Evolutionary conservation across 257 asterid genomes (phyloP).

Genomic region (Primulina huaijiensis): DNA sequence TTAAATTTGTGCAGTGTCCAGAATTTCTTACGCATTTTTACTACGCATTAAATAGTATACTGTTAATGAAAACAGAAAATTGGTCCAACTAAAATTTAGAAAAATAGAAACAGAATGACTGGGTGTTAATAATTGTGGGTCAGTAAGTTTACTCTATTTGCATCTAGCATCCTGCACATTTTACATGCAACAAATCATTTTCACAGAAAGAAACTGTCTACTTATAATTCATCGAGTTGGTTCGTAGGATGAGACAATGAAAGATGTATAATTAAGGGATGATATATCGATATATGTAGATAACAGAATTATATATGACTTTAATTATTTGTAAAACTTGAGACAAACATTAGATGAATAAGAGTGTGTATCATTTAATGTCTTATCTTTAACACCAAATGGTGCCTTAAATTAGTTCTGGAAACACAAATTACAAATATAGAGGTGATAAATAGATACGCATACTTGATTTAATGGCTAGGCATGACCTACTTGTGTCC

Average conservation of each 20-base stretch:
- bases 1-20: slow-evolving; percentile 28
- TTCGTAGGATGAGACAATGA: no score
- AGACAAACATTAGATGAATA: no score
- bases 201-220: neutral
- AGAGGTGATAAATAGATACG: no score
- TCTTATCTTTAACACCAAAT: no score
- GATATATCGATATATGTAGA: no score
- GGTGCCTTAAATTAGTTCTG: no score
- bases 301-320: no score
- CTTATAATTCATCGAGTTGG: neutral
- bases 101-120: neutral
- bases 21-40: slow-evolving; percentile 20
- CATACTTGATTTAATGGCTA: slow-evolving; percentile 3
- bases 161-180: neutral
- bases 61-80: slow-evolving; percentile 9
- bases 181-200: neutral
- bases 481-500: slow-evolving; percentile 10
- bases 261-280: no score
- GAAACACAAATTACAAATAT: no score
- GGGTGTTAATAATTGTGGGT: neutral
- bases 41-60: slow-evolving; percentile 18
- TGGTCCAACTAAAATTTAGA: neutral
- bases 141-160: neutral
- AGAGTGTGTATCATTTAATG: no score
- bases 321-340: no score